These are phyloP conservation scores for Nakaseomyces delphensis DNA, from an alignment of 1,139 yeast genomes.

Conservation along the genomic window DNA sequence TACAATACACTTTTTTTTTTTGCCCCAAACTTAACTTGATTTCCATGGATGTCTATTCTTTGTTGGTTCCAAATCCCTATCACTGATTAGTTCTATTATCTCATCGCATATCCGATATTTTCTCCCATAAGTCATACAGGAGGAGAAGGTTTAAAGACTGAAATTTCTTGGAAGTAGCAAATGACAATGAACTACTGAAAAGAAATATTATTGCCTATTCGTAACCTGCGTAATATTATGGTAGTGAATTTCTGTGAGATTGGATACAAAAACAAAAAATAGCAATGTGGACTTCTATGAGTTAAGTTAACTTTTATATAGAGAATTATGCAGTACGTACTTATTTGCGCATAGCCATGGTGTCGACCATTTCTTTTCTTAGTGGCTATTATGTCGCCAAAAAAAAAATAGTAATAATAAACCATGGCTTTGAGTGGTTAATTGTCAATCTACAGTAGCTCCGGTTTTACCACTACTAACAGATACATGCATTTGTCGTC, in stretches of 20 bases:
- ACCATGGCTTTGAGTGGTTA: not conserved
- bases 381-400: too few relatives aligned
- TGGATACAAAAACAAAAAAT: not conserved
- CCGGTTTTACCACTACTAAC: slow-evolving; percentile 20
- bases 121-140: too few relatives aligned
- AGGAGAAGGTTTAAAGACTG: not conserved
- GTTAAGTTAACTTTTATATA: not conserved
- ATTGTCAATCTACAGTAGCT: slow-evolving; percentile 10
- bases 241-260: not conserved
- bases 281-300: not conserved
- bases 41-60: too few relatives aligned
- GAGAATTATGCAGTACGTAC: too few relatives aligned
- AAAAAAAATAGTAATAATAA: too few relatives aligned
- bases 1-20: slow-evolving; percentile 32
- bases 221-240: not conserved
- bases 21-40: not conserved
- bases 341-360: too few relatives aligned
- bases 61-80: too few relatives aligned
- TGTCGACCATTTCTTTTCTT: too few relatives aligned
- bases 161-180: not conserved
- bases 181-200: not conserved
- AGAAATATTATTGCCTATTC: not conserved
- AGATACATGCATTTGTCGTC: slow-evolving; percentile 9
- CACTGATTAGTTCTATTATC: too few relatives aligned
- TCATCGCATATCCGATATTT: too few relatives aligned